Conservation (phyloP, 1,139 yeast genomes). For the Saccharomyces hybrid region DNA sequence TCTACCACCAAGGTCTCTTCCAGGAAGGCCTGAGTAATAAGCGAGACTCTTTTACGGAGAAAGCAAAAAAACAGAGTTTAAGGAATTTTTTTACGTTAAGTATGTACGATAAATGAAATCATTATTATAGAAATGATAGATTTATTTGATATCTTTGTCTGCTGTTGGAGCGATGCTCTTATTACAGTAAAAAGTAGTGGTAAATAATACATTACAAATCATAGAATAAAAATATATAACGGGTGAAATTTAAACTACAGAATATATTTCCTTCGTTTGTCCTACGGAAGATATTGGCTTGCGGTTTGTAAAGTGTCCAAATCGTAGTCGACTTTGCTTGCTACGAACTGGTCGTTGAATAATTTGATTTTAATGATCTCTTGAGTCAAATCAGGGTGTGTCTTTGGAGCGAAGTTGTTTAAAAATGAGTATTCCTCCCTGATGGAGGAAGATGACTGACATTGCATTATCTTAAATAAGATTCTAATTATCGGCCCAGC, state of each 20-base stretch:
- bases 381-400: constrained; percentile 13
- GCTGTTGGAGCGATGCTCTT: too few relatives aligned
- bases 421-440: constrained; percentile 12
- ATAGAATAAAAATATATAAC: background rate
- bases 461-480: constrained; percentile 10
- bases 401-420: constrained; percentile 10
- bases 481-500: constrained; percentile 11
- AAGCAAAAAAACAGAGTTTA: too few relatives aligned
- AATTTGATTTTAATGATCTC: constrained; percentile 14
- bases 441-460: constrained; percentile 13
- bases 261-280: too few relatives aligned
- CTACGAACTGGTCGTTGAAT: constrained; percentile 15
- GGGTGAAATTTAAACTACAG: too few relatives aligned
- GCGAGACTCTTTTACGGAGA: too few relatives aligned
- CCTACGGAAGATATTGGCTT: constrained; percentile 10
- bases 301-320: constrained; percentile 17
- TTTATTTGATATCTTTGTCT: too few relatives aligned
- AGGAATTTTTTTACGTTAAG: too few relatives aligned
- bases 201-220: background rate
- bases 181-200: too few relatives aligned
- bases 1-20: constrained; percentile 36
- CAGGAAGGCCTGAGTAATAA: constrained; percentile 34
- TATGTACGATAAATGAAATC: constrained; percentile 1
- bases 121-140: too few relatives aligned
- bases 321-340: constrained; percentile 20